Evolutionary conservation across 306 rosid species (phyloP).

Genomic region (Aeschynomene evenia): DNA sequence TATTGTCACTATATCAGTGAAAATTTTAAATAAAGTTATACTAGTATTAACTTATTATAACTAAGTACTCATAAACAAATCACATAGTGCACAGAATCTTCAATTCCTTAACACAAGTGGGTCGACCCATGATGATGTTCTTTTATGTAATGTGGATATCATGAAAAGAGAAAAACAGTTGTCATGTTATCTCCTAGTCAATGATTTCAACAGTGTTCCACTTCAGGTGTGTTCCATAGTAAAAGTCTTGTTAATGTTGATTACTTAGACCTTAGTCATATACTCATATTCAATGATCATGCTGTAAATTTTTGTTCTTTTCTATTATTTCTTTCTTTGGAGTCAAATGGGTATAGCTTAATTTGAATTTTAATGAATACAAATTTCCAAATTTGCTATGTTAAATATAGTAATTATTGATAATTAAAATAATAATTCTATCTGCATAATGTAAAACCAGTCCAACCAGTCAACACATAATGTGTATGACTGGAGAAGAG

Average conservation of each 20-base stretch:
- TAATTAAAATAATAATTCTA: too few species aligned
- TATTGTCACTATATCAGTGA: background rate
- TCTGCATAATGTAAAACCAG: too few species aligned
- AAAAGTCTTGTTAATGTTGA: constrained; percentile 6
- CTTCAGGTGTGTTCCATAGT: constrained; percentile 14
- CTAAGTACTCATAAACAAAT: background rate
- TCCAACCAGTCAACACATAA: too few species aligned
- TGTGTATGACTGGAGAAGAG: too few species aligned
- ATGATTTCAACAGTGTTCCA: constrained; percentile 16
- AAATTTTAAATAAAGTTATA: background rate
- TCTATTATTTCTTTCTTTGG: background rate
- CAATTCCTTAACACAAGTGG: constrained; percentile 27
- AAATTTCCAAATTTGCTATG: too few species aligned
- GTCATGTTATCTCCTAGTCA: background rate
- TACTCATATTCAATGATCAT: constrained; percentile 6
- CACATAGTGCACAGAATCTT: constrained; percentile 21
- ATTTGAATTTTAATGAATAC: constrained; percentile 29
- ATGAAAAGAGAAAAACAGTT: background rate
- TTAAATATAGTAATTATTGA: too few species aligned
- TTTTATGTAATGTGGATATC: constrained; percentile 17
- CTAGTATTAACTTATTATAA: too few species aligned
- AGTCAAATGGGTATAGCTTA: constrained; percentile 30
- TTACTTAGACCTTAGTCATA: too few species aligned
- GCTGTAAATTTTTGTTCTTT: background rate
- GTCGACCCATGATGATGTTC: constrained; percentile 6